phyloP scores from a whole-genome alignment of 1,284 basidiomycete genomes.

The Melampsora larici-populina region DNA sequence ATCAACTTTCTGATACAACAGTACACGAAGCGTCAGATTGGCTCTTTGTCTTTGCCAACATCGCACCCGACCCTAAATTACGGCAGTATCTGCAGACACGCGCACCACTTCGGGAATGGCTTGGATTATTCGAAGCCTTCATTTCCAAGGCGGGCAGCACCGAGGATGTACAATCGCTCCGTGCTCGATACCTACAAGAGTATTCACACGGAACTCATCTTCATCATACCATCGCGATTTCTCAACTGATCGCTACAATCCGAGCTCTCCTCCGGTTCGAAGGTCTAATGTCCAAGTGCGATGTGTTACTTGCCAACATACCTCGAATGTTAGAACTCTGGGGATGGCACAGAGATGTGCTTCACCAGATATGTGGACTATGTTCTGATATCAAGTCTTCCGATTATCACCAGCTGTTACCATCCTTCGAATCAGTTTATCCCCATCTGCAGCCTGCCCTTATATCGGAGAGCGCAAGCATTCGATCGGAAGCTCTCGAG shows the following conservation, averaged over 20 bases:
- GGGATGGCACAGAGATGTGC: slow-evolving; percentile 41
- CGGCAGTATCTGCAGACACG: background rate
- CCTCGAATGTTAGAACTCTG: slow-evolving; percentile 31
- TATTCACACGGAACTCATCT: slow-evolving; percentile 27
- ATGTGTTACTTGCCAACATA: slow-evolving; percentile 5
- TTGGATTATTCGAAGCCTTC: background rate
- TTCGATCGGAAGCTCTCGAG: slow-evolving; percentile 54
- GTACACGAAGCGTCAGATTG: background rate
- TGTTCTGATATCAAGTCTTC: slow-evolving; percentile 5
- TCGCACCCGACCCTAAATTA: background rate
- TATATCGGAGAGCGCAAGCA: slow-evolving; percentile 56
- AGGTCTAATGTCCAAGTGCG: background rate
- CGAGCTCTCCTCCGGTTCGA: background rate
- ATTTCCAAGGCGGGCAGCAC: background rate
- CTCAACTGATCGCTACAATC: slow-evolving; percentile 8
- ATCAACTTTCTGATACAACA: background rate
- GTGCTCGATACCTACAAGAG: slow-evolving; percentile 29
- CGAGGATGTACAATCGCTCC: background rate
- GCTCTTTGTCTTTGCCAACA: slow-evolving; percentile 6
- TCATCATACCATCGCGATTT: slow-evolving; percentile 28
- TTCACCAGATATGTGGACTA: slow-evolving; percentile 17
- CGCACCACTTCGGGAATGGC: background rate
- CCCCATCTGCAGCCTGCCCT: slow-evolving; percentile 46
- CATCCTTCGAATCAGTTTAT: slow-evolving; percentile 34
- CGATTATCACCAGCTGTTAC: background rate